Percentiles rank a stretch among this genome's conserved stretches.
These are phyloP conservation scores for Colletotrichum kahawae DNA, from an alignment of 2,329 filamentous ascomycete species.

Conservation along the genomic window DNA sequence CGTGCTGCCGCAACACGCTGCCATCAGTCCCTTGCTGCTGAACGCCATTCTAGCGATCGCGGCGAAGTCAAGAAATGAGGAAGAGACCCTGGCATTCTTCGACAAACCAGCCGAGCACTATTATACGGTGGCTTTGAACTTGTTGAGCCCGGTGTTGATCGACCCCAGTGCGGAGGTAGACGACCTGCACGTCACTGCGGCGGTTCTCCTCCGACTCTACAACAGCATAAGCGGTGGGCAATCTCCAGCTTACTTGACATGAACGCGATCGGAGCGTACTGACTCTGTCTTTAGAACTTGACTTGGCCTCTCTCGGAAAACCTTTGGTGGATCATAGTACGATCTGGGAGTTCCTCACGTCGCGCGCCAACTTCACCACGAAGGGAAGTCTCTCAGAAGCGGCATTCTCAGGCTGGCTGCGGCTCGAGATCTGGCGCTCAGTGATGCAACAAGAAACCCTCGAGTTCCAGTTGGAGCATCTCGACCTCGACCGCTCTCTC, in stretches of 20 bases:
- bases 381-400: neutral
- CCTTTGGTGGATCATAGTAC: neutral
- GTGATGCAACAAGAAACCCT: neutral
- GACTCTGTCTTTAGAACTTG: neutral
- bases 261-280: neutral
- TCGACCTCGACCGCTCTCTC: neutral
- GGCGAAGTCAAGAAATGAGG: neutral
- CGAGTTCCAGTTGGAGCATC: neutral
- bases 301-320: neutral
- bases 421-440: neutral
- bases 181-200: neutral
- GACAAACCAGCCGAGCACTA: constrained; percentile 4
- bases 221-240: neutral
- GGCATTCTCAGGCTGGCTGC: neutral
- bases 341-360: neutral
- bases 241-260: neutral
- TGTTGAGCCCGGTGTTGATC: neutral
- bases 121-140: neutral
- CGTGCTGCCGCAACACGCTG: neutral
- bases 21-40: neutral
- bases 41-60: neutral
- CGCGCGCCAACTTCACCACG: neutral
- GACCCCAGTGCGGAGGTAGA: neutral
- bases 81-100: neutral
- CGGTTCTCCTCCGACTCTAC: neutral